These are phyloP conservation scores for Tetraselmis chui DNA, from an alignment of 139 green algal species.

Conservation along the genomic window DNA sequence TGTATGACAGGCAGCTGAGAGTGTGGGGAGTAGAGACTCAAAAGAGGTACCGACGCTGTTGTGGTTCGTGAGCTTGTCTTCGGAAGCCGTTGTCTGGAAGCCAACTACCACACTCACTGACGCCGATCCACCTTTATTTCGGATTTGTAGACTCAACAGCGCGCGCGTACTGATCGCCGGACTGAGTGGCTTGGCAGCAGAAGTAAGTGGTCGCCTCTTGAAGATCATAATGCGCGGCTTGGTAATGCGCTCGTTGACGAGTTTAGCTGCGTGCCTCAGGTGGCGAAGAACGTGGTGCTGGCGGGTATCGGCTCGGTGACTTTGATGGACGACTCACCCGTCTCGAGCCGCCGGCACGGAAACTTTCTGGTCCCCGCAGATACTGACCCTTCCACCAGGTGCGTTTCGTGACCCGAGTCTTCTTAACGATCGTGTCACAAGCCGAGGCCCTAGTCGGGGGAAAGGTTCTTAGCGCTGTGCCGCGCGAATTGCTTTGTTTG, in stretches of 20 bases:
- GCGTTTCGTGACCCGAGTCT: no score
- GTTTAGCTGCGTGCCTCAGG: no score
- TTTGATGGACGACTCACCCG: slow-evolving; percentile 51
- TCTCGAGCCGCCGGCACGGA: slow-evolving; percentile 2
- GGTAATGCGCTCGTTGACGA: no score
- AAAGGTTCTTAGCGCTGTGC: no score
- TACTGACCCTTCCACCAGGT: slow-evolving; percentile 15
- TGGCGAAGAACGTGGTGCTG: slow-evolving; percentile 87
- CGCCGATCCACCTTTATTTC: no score
- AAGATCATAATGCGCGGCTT: no score
- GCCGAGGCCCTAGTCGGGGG: no score
- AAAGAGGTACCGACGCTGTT: no score
- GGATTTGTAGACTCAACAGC: slow-evolving; percentile 54
- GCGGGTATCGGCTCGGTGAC: slow-evolving; percentile 71
- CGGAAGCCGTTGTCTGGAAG: no score
- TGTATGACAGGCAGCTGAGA: slow-evolving; percentile 84
- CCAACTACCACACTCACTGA: no score
- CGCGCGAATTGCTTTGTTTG: neutral
- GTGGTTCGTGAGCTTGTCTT: no score
- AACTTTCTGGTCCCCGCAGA: slow-evolving; percentile 68
- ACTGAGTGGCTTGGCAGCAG: slow-evolving; percentile 46
- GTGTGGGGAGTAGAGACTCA: slow-evolving; percentile 88
- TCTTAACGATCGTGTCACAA: no score
- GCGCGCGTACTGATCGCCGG: slow-evolving; percentile 61
- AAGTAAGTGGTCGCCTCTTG: slow-evolving; percentile 61